Evolutionary conservation across 208 protist genomes (phyloP), one percentile per base, ranked within the genome.

Genomic region (Trichomonas vaginalis): DNA sequence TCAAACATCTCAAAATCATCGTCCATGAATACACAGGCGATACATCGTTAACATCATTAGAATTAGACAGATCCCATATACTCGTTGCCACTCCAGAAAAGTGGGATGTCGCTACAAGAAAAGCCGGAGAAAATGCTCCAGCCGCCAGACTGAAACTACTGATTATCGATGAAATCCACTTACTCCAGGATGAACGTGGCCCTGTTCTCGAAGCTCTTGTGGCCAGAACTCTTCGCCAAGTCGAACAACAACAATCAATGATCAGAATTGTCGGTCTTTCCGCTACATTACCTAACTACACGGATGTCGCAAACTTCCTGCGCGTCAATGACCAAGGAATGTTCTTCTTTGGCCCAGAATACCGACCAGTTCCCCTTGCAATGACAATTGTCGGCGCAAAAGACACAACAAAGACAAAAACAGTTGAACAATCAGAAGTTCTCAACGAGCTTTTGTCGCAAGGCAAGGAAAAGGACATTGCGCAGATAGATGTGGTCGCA

Each of bases 41-140:
- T 97, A 97, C 97, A 47, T 96, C 98, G 86, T 97, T 99, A 80
- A 99, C 97, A 92, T 98, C 99, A 96, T 96, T 98, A 96, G 98
- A 99, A 96, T 98, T 99, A 56, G 97, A 96, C 9, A 97, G 98
- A 35, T 99, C 99, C 23, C 98, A 99, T 96, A 61, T 97, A 0
- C 56, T 97, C 47, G 96, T 96, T 8, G 99, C 99, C 10, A 99
- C 99, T 27, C 99, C 99, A 27, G 99, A 99, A 97, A 99, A 99
- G 97, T 99, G 99, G 99, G 99, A 99, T 96, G 98, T 99, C 80
- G 98, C 99, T 47, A 99, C 99, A 32, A 98, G 99, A 96, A 99
- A 99, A 96, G 96, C 95, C 3, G 98, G 97, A 92, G 98, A 99
- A 95, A n/a, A 45, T 35, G 37, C 51, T 42, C 96, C 97, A 45